phyloP scores from a whole-genome alignment of 2,329 filamentous ascomycete genomes.

The Cercospora janseana region DNA sequence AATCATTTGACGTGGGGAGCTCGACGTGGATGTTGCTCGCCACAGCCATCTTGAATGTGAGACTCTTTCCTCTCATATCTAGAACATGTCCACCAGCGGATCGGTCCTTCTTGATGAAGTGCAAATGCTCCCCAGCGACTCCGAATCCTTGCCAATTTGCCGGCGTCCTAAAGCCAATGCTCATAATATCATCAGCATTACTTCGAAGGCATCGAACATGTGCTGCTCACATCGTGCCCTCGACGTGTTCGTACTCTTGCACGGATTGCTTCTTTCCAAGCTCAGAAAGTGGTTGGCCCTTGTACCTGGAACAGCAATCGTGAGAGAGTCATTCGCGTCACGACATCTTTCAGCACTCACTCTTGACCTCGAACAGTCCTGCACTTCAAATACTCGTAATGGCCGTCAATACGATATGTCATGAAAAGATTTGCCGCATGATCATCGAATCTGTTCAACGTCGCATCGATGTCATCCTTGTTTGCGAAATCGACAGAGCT shows the following conservation, averaged over 20 bases:
- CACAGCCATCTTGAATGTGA: slow-evolving; percentile 41
- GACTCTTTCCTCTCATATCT: slow-evolving; percentile 38
- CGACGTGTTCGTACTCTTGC: slow-evolving; percentile 39
- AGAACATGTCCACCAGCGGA: slow-evolving; percentile 44
- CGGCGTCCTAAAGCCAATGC: slow-evolving; percentile 45
- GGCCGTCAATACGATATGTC: slow-evolving; percentile 36
- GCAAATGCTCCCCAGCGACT: slow-evolving; percentile 45
- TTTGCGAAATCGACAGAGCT: slow-evolving; percentile 24
- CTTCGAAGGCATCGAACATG: too few species aligned
- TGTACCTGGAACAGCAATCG: slow-evolving; percentile 21
- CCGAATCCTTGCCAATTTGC: slow-evolving; percentile 43
- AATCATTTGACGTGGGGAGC: slow-evolving; percentile 42
- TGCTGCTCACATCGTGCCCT: slow-evolving; percentile 38
- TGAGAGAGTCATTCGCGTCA: neutral
- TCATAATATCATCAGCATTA: neutral
- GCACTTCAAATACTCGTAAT: slow-evolving; percentile 35
- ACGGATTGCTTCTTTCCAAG: slow-evolving; percentile 44
- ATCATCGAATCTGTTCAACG: slow-evolving; percentile 30
- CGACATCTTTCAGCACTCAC: slow-evolving; percentile 5
- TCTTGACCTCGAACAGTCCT: slow-evolving; percentile 37
- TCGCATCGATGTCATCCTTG: slow-evolving; percentile 32
- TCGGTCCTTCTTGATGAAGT: slow-evolving; percentile 42
- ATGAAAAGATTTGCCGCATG: slow-evolving; percentile 37
- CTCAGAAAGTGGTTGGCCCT: slow-evolving; percentile 37
- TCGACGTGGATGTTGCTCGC: slow-evolving; percentile 42